Base-by-base conservation (phyloP, 306 rosid genomes). In the Lathyrus sativus region DNA sequence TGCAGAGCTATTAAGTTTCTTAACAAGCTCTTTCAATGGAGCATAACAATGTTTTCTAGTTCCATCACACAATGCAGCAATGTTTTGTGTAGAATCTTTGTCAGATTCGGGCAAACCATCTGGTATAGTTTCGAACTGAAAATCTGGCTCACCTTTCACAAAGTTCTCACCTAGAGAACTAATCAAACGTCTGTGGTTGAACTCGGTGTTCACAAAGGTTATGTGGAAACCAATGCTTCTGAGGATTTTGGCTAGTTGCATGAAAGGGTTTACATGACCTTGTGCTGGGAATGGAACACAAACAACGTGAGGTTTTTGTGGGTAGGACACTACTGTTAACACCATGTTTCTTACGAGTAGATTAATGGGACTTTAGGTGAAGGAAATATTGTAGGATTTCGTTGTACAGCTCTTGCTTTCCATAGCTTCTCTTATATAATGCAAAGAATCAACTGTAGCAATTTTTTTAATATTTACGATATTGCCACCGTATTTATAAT, bases 261-360 rank as follows among this genome's bases (percentile, higher is more conserved):
- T 65, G 71, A 65, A 65, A 2, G 71, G 71, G 43, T 48, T 65
- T 3, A 65, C 71, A 48, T 65, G 71, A 12, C 71, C 71, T 10
- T 65, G 71, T 29, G 71, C 71, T 65, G 71, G 71, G 15, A 65
- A 65, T 29, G 71, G 71, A 5, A 65, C 71, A 65, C 71, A 65
- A 1, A 65, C 71, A 2, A 48, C 58, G 49, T 46, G 71, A 29
- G 71, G 71, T 43, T 46, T 65, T 65, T 45, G 44, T 19, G 26
- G 14, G 43, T 28, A 38, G 29, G 55, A 13, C 3, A 24, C n/a
- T 8, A 26, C 53, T 50, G 56, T 24, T 4, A 4, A 53, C 24
- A 64, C 53, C 51, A 45, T 62, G 3, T 12, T 41, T 39, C 28
- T 18, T 19, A 37, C 8, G 9, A 15, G 8, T 15, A 4, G 6